Evolutionary conservation across 176 grass and related monocot species (phyloP), one percentile per base, ranked within the genome.

Genomic region (Echinochloa phyllopogon): DNA sequence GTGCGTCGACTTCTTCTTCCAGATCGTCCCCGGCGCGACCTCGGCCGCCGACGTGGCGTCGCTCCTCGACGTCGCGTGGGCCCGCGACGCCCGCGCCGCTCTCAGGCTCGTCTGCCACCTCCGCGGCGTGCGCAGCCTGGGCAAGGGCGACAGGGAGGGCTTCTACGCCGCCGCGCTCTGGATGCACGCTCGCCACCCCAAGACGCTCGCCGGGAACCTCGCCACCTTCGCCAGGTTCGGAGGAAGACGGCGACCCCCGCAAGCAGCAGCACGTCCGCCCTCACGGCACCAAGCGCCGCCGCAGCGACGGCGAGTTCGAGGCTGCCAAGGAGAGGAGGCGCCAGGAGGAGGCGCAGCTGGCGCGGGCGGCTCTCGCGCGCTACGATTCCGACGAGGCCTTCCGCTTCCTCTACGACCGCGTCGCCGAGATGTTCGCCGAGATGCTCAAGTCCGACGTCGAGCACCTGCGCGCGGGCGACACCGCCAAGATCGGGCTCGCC

Each of bases 151-250:
- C 76, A 53, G 47, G 59, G 77, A 92, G 70, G 86, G 86, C 10
- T 92, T 88, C 86, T 92, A 92, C 60, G 58, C 81, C n/a, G 56
- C 83, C 4, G 60, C 83, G 55, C 78, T 89, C 16, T 92, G 87
- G 90, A 84, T 92, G 43, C 90, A 92, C 63, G 56, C 50, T 14
- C 52, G 75, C 47, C 90, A 89, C 66, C 83, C 89, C 8, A 77
- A 27, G 45, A 91, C 82, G 67, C 82, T 91, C 62, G 89, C 89
- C 74, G 60, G 78, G 36, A 91, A 88, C 82, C 58, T 88, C 76
- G 69, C 51, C 17, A 52, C 75, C 37, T 53, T 88, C 69, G 81
- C 76, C 58, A 37, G 66, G 42, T 91, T 91, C 56, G 89, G 55
- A 56, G 6, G 53, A 56, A 5, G 17, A 6, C 40, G n/a, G 48